Evolutionary conservation across 805 yeast species (phyloP).

Genomic region (Citeromyces nyonsensis): DNA sequence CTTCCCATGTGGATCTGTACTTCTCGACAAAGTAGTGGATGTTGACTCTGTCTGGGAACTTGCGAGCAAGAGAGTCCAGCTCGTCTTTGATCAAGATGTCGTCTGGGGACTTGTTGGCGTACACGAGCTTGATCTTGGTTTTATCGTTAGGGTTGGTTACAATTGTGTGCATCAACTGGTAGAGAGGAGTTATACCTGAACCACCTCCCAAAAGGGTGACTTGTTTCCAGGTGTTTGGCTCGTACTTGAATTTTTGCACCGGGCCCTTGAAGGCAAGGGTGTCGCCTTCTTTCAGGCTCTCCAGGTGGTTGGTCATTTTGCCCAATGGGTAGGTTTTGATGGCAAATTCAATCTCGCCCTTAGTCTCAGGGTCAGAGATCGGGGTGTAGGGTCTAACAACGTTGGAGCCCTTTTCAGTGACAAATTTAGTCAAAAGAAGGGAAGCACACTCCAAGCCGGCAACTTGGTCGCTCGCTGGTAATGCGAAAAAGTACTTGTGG

Average conservation of each 20-base stretch:
- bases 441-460: constrained; percentile 76
- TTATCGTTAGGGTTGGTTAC: constrained; percentile 72
- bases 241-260: constrained; percentile 80
- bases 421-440: constrained; percentile 65
- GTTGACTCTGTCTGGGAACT: constrained; percentile 65
- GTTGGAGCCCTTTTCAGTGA: constrained; percentile 69
- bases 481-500: constrained; percentile 53
- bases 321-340: constrained; percentile 88
- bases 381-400: constrained; percentile 91
- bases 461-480: constrained; percentile 48
- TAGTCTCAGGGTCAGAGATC: constrained; percentile 46
- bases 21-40: constrained; percentile 72
- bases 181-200: constrained; percentile 91
- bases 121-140: constrained; percentile 72
- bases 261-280: constrained; percentile 91
- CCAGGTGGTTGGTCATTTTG: constrained; percentile 65
- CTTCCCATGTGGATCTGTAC: constrained; percentile 26
- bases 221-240: constrained; percentile 67
- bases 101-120: constrained; percentile 63
- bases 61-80: constrained; percentile 50
- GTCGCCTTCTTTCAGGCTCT: constrained; percentile 59
- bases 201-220: constrained; percentile 91
- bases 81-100: constrained; percentile 75
- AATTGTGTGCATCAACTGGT: constrained; percentile 69
- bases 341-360: constrained; percentile 67